Conservation (phyloP, 768 basidiomycete genomes). For the Podaxis rugospora region DNA sequence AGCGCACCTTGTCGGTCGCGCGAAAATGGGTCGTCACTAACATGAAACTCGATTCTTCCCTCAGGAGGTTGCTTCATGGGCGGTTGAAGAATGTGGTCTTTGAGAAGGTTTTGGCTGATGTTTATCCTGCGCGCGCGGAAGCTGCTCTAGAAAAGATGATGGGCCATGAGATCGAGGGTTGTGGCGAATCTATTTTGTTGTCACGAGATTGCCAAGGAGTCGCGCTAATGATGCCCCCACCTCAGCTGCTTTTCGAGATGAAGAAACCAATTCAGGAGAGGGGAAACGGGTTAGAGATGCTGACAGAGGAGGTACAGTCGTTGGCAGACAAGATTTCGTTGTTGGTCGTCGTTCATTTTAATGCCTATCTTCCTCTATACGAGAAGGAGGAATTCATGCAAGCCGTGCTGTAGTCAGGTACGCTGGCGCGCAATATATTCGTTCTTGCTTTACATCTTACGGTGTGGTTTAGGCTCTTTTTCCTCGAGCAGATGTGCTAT, state of each 20-base stretch:
- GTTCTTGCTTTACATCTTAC: background rate
- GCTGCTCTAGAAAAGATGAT: constrained; percentile 12
- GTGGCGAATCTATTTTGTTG: background rate
- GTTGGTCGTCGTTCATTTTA: constrained; percentile 69
- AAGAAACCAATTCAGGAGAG: constrained; percentile 18
- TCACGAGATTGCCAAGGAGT: constrained; percentile 12
- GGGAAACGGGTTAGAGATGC: constrained; percentile 65
- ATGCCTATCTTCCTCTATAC: constrained; percentile 75
- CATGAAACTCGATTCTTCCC: constrained; percentile 54
- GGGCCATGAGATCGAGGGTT: constrained; percentile 10
- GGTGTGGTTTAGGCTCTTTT: background rate
- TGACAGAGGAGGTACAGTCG: constrained; percentile 62
- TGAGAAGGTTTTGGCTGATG: constrained; percentile 48
- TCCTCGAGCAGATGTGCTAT: background rate
- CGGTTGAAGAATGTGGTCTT: constrained; percentile 64
- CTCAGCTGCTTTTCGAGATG: background rate
- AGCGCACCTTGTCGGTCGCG: constrained; percentile 52
- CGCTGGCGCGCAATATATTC: background rate
- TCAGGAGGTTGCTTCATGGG: constrained; percentile 56
- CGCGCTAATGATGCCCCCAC: constrained; percentile 2
- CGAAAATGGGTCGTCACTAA: constrained; percentile 70
- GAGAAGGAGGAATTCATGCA: constrained; percentile 55
- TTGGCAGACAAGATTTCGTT: constrained; percentile 71
- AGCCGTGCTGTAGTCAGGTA: constrained; percentile 7
- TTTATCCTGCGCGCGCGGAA: constrained; percentile 40